A percentile compares a stretch with the other conserved stretches of the same genome.
Conservation (phyloP, 148 eudicot species). For the Chenopodium quinoa region DNA sequence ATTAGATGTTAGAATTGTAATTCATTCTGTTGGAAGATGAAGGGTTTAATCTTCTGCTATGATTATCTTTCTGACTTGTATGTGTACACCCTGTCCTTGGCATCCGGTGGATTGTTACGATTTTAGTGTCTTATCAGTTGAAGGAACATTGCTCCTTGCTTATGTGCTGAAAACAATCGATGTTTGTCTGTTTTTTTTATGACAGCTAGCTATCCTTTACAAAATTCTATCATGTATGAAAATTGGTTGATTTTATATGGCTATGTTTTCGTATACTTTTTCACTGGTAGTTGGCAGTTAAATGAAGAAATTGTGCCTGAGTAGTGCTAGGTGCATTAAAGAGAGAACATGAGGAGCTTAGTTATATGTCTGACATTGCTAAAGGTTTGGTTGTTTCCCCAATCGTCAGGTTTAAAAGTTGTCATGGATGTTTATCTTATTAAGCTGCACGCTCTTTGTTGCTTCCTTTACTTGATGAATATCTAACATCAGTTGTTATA, state of each 20-base stretch:
- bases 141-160: background rate
- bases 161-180: background rate
- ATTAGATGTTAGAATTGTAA: background rate
- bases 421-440: background rate
- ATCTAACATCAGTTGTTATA: background rate
- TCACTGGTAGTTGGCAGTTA: background rate
- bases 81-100: background rate
- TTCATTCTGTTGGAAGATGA: background rate
- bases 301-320: background rate
- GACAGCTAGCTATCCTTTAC: no score
- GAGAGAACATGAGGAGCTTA: background rate
- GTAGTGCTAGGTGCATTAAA: background rate
- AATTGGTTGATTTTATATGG: no score
- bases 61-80: background rate
- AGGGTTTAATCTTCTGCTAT: background rate
- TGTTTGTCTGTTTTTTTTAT: no score
- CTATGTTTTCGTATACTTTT: no score
- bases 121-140: background rate
- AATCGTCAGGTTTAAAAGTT: background rate
- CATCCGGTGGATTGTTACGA: background rate
- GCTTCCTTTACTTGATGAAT: background rate
- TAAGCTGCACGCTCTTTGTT: no score
- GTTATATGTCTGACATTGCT: background rate
- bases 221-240: background rate
- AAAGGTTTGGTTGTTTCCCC: background rate